Conservation (phyloP, 2,329 filamentous ascomycete genomes). For the Aschersonia sp. region DNA sequence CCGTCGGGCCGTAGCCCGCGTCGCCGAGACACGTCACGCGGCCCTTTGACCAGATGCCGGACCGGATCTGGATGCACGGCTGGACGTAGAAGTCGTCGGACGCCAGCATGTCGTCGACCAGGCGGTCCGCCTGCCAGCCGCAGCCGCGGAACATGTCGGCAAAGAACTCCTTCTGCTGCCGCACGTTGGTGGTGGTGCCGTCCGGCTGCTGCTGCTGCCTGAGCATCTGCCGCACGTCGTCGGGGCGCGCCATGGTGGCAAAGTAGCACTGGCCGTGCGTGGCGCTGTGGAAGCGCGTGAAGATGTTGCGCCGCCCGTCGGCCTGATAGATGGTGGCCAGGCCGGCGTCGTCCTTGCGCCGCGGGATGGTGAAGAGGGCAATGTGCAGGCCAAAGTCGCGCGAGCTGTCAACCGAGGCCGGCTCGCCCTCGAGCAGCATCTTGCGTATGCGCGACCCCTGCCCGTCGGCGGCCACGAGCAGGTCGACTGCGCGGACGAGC, state of each 20-base stretch:
- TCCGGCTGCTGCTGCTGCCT: slow-evolving; percentile 2
- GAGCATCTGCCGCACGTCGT: slow-evolving; percentile 10
- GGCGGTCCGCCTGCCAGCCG: slow-evolving; percentile 27
- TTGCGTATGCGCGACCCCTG: not conserved
- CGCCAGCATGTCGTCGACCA: slow-evolving; percentile 16
- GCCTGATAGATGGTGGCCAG: not conserved
- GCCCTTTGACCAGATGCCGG: slow-evolving; percentile 11
- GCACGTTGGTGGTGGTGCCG: not conserved
- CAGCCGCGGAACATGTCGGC: slow-evolving; percentile 24
- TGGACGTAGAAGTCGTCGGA: slow-evolving; percentile 29
- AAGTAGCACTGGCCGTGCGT: slow-evolving; percentile 9
- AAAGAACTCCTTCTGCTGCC: slow-evolving; percentile 23
- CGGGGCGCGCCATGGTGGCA: slow-evolving; percentile 14
- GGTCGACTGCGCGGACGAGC: not conserved
- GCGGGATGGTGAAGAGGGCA: not conserved
- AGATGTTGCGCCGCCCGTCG: slow-evolving; percentile 9
- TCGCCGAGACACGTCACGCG: slow-evolving; percentile 32
- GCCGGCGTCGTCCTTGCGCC: not conserved
- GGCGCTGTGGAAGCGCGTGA: slow-evolving; percentile 11
- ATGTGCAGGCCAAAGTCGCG: not conserved
- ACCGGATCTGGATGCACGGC: slow-evolving; percentile 25
- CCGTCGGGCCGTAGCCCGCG: slow-evolving; percentile 30
- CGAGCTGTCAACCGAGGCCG: not conserved
- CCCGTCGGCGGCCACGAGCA: not conserved
- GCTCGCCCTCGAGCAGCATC: not conserved